Base-by-base conservation (phyloP, 306 rosid species). In the Malus asiatica region DNA sequence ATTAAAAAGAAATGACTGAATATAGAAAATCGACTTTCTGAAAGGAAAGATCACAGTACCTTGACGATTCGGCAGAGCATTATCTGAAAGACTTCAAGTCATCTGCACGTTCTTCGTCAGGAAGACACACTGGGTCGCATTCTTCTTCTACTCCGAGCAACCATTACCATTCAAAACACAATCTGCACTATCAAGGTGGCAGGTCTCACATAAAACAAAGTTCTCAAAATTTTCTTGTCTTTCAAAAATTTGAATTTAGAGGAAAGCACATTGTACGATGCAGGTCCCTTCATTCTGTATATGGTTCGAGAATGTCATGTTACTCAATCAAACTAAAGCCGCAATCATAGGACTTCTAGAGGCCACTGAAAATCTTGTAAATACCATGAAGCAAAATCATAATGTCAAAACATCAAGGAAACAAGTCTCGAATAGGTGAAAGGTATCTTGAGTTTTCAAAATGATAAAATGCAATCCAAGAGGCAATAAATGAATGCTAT, bases 351-450 rank as follows among this genome's bases (percentile, higher is more conserved):
- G 86, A 77, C 89, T 83, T 64, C 71, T 89, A 70, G 87, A 84
- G 78, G 82, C 89, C n/a, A 86, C 93, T 9, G 89, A 89, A 83
- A 89, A 86, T 76, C 90, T 82, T 64, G 90, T 86, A 30, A 83
- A 83, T 80, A 53, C 71, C 27, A 48, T 75, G 79, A 89, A 77
- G 85, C 87, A 78, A 38, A 86, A 64, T 80, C 83, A 76, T 65
- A 85, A 72, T 75, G 80, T 78, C 22, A 74, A 73, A 38, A 30
- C 82, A 74, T 71, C 76, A 65, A 83, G 74, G 63, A 58, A 64
- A 61, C 57, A 81, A 30, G 72, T 70, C 78, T 69, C 83, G 22
- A 80, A 78, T 79, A 52, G 76, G 66, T 42, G 82, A 80, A 70
- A 84, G 86, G 87, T 82, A 76, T 23, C 33, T 61, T 61, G 22